Evolutionary conservation across 371 early-diverging fungal genomes (phyloP), one percentile per base, ranked within the genome.

Genomic region (Mortierella sp.): DNA sequence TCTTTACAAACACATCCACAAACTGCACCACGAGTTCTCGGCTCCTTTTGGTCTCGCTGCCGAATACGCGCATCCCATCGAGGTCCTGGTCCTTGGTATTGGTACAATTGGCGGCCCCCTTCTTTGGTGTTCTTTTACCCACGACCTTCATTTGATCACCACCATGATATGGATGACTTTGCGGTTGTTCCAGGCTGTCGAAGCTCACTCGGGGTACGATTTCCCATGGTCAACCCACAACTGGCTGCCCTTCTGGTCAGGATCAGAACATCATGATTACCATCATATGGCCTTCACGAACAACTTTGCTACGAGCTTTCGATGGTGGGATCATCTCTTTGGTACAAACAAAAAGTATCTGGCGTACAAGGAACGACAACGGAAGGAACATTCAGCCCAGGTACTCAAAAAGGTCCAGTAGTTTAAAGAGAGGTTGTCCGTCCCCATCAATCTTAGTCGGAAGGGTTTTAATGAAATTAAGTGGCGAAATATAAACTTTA

Each of bases 151-250:
- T 67, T 73, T 95, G 23, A 78, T 93, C 47, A 91, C 92, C 31
- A 87, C 95, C 84, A 73, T 93, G 45, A 68, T 84, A 27, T 96
- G 96, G 96, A 87, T 95, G 68, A 82, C 86, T 24, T 72, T 87
- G 18, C 88, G 93, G 63, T 84, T 94, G 45, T 87, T 90, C 78
- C 91, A 91, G 80, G 89, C 95, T 16, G 89, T 97, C 41, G 96
- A 96, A 78, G 92, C 94, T 47, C 97, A 97, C 82, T 93, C 94
- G 42, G 97, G 97, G 0, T 96, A 96, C 69, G 96, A 96, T 70
- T 96, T 96, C 76, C 97, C 96, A 38, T 95, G 94, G 94, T 91
- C 90, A 19, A 83, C 93, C 57, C 88, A 89, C 68, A 85, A 91
- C 80, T 84, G 83, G 58, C 28, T 93, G 58, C 94, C 94, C n/a